phyloP scores from a whole-genome alignment of 1,139 yeast genomes.

The Pichia sp. region DNA sequence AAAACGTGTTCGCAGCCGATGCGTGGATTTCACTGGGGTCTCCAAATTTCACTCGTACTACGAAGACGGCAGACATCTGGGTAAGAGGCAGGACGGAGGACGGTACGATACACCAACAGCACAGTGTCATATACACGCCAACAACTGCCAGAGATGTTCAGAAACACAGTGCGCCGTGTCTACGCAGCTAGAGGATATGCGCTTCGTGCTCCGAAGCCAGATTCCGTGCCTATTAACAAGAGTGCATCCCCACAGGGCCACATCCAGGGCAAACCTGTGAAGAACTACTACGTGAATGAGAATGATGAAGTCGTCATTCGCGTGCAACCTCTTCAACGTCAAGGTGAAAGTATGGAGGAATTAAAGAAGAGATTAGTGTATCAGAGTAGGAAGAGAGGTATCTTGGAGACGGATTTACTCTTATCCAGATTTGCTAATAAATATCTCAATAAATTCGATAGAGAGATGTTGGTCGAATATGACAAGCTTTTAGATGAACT shows the following conservation, averaged over 20 bases:
- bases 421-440: constrained; percentile 80
- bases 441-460: constrained; percentile 51
- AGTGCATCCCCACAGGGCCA: constrained; percentile 13
- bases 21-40: too few species aligned
- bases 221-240: constrained; percentile 10
- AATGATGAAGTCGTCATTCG: constrained; percentile 37
- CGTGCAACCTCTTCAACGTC: constrained; percentile 69
- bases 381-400: constrained; percentile 94
- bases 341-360: constrained; percentile 64
- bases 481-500: constrained; percentile 82
- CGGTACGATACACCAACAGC: too few species aligned
- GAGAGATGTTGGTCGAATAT: constrained; percentile 73
- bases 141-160: too few species aligned
- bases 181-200: too few species aligned
- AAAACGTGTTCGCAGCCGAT: too few species aligned
- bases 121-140: too few species aligned
- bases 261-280: constrained; percentile 17
- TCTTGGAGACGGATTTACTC: constrained; percentile 83
- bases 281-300: constrained; percentile 19
- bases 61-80: too few species aligned
- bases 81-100: too few species aligned
- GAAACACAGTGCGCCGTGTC: constrained; percentile 1
- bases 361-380: constrained; percentile 83
- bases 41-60: too few species aligned
- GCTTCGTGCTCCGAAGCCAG: constrained; percentile 7